Conservation (phyloP, 352 stramenopile species). For the Plasmopara halstedii region DNA sequence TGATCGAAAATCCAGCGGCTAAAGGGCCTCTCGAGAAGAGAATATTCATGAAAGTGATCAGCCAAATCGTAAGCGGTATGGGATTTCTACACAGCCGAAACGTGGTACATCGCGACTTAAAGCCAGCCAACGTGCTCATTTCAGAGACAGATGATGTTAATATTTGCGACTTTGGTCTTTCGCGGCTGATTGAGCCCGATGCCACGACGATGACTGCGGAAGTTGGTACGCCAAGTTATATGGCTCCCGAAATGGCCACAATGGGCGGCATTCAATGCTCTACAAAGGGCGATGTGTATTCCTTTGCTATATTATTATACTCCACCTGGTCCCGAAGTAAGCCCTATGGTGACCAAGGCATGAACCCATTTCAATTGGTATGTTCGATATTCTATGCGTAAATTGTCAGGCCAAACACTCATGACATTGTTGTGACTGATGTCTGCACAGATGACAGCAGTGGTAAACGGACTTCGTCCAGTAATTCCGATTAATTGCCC, state of each 20-base stretch:
- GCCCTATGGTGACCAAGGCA: slow-evolving; percentile 83
- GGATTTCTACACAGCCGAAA: slow-evolving; percentile 85
- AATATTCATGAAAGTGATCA: slow-evolving; percentile 84
- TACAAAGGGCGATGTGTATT: slow-evolving; percentile 84
- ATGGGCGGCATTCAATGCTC: slow-evolving; percentile 84
- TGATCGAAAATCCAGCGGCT: slow-evolving; percentile 70
- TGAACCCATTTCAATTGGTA: slow-evolving; percentile 87
- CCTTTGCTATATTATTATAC: slow-evolving; percentile 81
- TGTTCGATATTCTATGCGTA: slow-evolving; percentile 3
- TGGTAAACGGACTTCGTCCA: slow-evolving; percentile 76
- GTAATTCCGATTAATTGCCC: slow-evolving; percentile 82
- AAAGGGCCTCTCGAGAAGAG: slow-evolving; percentile 60
- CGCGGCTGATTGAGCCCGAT: slow-evolving; percentile 74
- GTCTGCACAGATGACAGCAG: slow-evolving; percentile 71
- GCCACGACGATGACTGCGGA: slow-evolving; percentile 83
- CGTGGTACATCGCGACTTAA: slow-evolving; percentile 86
- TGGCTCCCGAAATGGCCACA: slow-evolving; percentile 87
- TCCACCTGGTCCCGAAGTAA: slow-evolving; percentile 85
- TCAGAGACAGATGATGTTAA: slow-evolving; percentile 88
- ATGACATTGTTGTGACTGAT: slow-evolving; percentile 6
- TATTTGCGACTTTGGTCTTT: slow-evolving; percentile 93
- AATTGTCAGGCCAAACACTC: not conserved
- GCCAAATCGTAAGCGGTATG: slow-evolving; percentile 86
- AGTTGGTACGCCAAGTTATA: slow-evolving; percentile 85
- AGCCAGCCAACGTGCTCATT: slow-evolving; percentile 93